These are phyloP conservation scores for Colletotrichum theobromicola DNA, from an alignment of 2,329 filamentous ascomycete species.

Conservation along the genomic window DNA sequence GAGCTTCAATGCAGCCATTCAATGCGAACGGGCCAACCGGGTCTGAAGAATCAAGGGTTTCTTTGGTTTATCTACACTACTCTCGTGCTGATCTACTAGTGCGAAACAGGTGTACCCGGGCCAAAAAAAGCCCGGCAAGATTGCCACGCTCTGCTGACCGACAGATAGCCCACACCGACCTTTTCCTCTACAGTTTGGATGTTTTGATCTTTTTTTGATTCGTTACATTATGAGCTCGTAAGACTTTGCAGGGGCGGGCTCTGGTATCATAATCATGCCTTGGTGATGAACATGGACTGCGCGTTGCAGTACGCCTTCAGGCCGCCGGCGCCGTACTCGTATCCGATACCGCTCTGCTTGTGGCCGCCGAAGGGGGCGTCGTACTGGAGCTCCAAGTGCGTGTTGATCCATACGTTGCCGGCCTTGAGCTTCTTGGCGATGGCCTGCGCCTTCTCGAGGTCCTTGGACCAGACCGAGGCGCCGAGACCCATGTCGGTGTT, in stretches of 20 bases:
- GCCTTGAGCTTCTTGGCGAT: constrained; percentile 61
- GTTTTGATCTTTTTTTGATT: neutral
- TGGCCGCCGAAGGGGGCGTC: constrained; percentile 46
- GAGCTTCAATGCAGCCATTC: neutral
- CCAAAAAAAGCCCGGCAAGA: neutral
- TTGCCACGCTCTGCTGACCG: neutral
- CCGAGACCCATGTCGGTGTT: constrained; percentile 57
- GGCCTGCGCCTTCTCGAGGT: constrained; percentile 53
- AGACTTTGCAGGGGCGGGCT: neutral
- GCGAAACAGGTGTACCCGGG: neutral
- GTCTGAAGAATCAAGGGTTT: neutral
- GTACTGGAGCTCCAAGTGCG: constrained; percentile 50
- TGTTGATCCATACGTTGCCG: constrained; percentile 68
- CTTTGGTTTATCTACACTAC: neutral
- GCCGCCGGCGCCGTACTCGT: constrained; percentile 45
- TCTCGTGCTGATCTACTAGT: neutral
- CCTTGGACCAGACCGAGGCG: constrained; percentile 63
- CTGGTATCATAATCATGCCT: constrained; percentile 1
- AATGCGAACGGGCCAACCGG: neutral
- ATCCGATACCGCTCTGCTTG: constrained; percentile 48
- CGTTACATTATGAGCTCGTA: neutral
- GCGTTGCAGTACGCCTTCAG: constrained; percentile 37
- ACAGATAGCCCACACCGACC: neutral
- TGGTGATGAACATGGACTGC: constrained; percentile 16
- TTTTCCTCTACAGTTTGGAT: neutral